Conservation (phyloP, 768 basidiomycete genomes). For the Lactarius hatsudake region DNA sequence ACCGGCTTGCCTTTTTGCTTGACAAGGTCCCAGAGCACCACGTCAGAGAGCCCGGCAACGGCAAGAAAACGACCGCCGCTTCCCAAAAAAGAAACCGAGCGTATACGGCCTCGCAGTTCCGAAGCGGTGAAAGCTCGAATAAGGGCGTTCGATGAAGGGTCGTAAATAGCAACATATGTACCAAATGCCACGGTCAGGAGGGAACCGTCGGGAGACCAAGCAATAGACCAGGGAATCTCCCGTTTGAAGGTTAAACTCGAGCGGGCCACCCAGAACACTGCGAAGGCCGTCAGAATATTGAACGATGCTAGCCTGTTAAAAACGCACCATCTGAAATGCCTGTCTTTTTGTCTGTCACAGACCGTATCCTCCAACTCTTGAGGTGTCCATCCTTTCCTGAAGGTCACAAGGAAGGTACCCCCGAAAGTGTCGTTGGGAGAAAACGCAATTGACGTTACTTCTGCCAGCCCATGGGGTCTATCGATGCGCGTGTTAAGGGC, state of each 20-base stretch:
- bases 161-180: constrained; percentile 68
- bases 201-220: constrained; percentile 86
- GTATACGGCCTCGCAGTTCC: constrained; percentile 48
- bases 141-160: constrained; percentile 59
- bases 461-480: constrained; percentile 70
- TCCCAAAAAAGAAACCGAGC: constrained; percentile 64
- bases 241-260: constrained; percentile 68
- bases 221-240: constrained; percentile 59
- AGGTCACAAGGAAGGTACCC: constrained; percentile 58
- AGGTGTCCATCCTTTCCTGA: constrained; percentile 71
- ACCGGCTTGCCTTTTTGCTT: constrained; percentile 51
- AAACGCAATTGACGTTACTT: constrained; percentile 67
- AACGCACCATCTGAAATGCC: constrained; percentile 49
- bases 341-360: constrained; percentile 44
- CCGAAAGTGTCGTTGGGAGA: constrained; percentile 44
- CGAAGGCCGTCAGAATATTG: neutral
- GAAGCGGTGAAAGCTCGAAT: constrained; percentile 53
- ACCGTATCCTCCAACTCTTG: constrained; percentile 76
- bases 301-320: neutral
- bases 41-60: constrained; percentile 44
- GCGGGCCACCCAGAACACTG: constrained; percentile 79
- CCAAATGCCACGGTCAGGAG: constrained; percentile 74
- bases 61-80: constrained; percentile 67
- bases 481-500: constrained; percentile 86
- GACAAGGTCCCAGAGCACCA: constrained; percentile 75